Base-by-base conservation (phyloP, 2,329 filamentous ascomycete genomes). In the Cercospora nicotianae region DNA sequence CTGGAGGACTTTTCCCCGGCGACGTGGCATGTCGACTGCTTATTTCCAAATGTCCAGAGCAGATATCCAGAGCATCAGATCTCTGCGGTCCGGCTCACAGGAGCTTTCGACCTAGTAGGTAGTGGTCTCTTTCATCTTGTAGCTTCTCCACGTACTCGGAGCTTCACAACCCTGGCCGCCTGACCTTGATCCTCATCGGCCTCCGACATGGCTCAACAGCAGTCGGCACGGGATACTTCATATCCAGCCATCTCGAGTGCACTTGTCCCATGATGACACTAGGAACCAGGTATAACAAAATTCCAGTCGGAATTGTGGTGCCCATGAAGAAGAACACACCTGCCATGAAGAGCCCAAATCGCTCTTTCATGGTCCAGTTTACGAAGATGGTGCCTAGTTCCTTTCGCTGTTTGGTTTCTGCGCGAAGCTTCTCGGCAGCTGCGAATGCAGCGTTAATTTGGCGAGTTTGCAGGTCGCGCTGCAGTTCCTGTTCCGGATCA, bases 231-330 rank as follows among this genome's bases (percentile, higher is more conserved):
- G 76, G 75, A 63, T 73, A 69, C n/a, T 67, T 73, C 10, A 65
- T n/a, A 12, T 75, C 68, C 58, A 78, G 45, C 72, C 70, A 76
- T 39, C 69, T 66, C 3, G 51, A 55, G 61, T 74, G 70, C 60
- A 77, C 26, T 16, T 63, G 61, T 6, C 67, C 71, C 1, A 71
- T 55, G 4, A 61, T 26, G 18, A 72, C 39, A 51, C 67, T 75
- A 3, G 73, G 63, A 5, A 77, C 59, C 23, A 77, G 78, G 62
- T 83, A 83, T n/a, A 82, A 72, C 70, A 81, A 68, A n/a, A 83
- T 65, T 2, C 75, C 81, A 13, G 78, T 77, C 0, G 81, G 81
- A 5, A 82, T 64, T 4, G 79, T 59, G 57, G 79, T 72, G 18
- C 76, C 75, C 1, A 79, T 42, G 1, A 78, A 73, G 5, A 75